phyloP scores from a whole-genome alignment of 306 rosid genomes.

The Castanea mollissima region DNA sequence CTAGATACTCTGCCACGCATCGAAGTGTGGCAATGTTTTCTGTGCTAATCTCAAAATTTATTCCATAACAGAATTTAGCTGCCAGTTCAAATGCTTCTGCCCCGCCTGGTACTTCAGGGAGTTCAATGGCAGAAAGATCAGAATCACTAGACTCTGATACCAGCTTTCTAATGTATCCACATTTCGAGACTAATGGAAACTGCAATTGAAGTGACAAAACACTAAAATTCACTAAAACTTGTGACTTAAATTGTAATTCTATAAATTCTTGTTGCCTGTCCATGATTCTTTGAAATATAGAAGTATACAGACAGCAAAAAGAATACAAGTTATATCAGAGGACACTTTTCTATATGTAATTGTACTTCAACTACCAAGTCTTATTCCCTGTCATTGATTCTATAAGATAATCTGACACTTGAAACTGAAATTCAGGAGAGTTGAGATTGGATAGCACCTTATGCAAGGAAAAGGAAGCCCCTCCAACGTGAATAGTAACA shows the following conservation, averaged over 20 bases:
- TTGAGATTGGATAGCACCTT: constrained; percentile 53
- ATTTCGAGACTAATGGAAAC: constrained; percentile 88
- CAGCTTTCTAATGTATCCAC: constrained; percentile 75
- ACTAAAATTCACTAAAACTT: constrained; percentile 14
- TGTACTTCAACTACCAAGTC: not conserved
- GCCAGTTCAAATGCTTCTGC: constrained; percentile 92
- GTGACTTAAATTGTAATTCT: not conserved
- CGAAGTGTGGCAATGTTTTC: constrained; percentile 78
- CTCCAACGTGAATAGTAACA: constrained; percentile 71
- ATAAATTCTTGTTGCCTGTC: constrained; percentile 12
- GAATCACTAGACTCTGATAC: constrained; percentile 71
- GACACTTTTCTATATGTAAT: not conserved
- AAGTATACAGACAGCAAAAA: not conserved
- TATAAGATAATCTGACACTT: not conserved
- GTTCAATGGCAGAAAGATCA: constrained; percentile 57
- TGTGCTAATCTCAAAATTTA: constrained; percentile 75
- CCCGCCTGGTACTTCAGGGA: constrained; percentile 77
- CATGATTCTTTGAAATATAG: constrained; percentile 5
- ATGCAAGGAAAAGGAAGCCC: constrained; percentile 72
- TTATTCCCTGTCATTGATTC: not conserved
- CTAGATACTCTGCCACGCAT: constrained; percentile 87
- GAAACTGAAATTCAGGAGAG: constrained; percentile 12
- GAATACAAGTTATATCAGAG: not conserved
- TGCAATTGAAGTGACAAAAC: constrained; percentile 33
- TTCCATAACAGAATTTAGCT: constrained; percentile 95